A percentile compares a stretch with the other conserved stretches of the same genome.
Conservation (phyloP, 257 asterid genomes). For the Primulina huaijiensis region DNA sequence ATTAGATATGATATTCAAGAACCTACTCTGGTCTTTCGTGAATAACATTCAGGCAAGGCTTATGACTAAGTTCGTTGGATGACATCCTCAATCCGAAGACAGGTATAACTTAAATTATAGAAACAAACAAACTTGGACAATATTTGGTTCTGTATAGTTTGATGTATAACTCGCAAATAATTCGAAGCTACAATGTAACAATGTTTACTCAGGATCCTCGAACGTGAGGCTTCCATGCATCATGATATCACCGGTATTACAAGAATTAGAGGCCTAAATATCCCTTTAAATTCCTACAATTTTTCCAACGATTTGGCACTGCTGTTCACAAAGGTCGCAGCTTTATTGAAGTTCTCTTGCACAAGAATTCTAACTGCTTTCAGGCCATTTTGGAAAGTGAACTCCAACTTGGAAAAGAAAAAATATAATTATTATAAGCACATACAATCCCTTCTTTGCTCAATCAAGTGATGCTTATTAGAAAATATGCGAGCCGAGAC, state of each 20-base stretch:
- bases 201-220: not conserved
- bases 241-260: not conserved
- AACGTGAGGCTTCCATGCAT: not conserved
- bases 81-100: no score
- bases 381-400: slow-evolving; percentile 64
- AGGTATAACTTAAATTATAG: no score
- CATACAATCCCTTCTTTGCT: not conserved
- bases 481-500: slow-evolving; percentile 2
- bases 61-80: no score
- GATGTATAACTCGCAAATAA: not conserved
- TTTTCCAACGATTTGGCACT: slow-evolving; percentile 45
- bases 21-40: no score
- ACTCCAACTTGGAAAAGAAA: slow-evolving; percentile 60
- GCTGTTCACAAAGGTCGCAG: slow-evolving; percentile 83
- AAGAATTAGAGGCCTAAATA: no score
- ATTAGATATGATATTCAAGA: no score
- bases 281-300: slow-evolving; percentile 6
- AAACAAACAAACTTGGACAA: no score
- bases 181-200: not conserved
- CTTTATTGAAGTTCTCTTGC: slow-evolving; percentile 60
- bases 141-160: no score
- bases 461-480: not conserved
- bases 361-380: slow-evolving; percentile 78
- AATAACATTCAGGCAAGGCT: no score
- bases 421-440: slow-evolving; percentile 9